These are phyloP conservation scores for Plectosphaerella cucumerina DNA, from an alignment of 2,329 filamentous ascomycete genomes.

Conservation along the genomic window DNA sequence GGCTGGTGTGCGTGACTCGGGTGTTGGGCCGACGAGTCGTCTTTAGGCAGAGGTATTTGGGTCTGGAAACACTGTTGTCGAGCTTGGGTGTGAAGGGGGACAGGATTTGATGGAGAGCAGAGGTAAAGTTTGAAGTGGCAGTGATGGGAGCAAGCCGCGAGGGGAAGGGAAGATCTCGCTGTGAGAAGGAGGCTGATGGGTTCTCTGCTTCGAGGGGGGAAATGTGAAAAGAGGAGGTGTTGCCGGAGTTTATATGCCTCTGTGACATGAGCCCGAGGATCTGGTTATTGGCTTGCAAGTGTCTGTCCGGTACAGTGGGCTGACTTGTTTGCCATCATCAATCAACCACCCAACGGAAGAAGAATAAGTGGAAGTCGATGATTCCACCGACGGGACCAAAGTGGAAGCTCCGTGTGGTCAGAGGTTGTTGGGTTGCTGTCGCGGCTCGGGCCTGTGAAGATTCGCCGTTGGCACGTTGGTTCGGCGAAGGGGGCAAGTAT, in stretches of 20 bases:
- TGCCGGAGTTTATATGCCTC: conserved; percentile 12
- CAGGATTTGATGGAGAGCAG: neutral
- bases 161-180: neutral
- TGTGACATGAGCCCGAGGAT: conserved; percentile 10
- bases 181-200: neutral
- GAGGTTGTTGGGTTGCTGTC: conserved; percentile 14
- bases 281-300: conserved; percentile 12
- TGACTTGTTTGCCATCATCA: conserved; percentile 16
- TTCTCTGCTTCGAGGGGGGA: neutral
- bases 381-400: conserved; percentile 14
- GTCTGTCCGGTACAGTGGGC: conserved; percentile 10
- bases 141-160: neutral
- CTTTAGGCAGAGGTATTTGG: neutral
- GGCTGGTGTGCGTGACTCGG: neutral
- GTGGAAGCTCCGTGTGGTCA: conserved; percentile 7
- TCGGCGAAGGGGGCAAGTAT: conserved; percentile 6
- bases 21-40: neutral
- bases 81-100: neutral
- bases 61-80: neutral
- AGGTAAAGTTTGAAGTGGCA: neutral
- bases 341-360: conserved; percentile 6
- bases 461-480: conserved; percentile 8
- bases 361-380: conserved; percentile 6
- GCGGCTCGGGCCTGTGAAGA: conserved; percentile 8
- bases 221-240: conserved; percentile 3